These are phyloP conservation scores for Porphyridium purpureum DNA, from an alignment of 23 red algal genomes.

Conservation along the genomic window DNA sequence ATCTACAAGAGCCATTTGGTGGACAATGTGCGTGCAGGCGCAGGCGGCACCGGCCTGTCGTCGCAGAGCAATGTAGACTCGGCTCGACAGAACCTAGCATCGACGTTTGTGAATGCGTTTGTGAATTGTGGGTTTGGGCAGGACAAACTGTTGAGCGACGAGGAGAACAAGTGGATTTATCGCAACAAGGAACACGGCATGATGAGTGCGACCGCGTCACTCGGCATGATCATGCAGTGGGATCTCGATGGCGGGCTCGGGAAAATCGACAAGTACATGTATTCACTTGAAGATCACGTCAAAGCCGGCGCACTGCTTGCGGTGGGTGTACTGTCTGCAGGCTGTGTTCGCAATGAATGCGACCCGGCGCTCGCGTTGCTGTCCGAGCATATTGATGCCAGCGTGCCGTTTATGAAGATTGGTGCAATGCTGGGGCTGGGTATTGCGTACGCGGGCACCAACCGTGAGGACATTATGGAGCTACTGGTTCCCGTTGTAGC, in stretches of 20 bases:
- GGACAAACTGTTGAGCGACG: slow-evolving; percentile 79
- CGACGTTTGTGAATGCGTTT: slow-evolving; percentile 92
- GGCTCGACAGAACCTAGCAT: slow-evolving; percentile 79
- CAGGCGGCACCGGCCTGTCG: too few relatives aligned
- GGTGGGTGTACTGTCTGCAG: slow-evolving; percentile 65
- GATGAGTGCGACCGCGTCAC: slow-evolving; percentile 87
- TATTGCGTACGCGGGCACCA: slow-evolving; percentile 84
- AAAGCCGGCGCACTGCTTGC: slow-evolving; percentile 69
- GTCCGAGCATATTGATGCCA: slow-evolving; percentile 24
- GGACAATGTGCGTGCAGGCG: slow-evolving; percentile 27
- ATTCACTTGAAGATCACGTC: slow-evolving; percentile 72
- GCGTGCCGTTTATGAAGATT: slow-evolving; percentile 17
- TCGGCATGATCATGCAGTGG: slow-evolving; percentile 87
- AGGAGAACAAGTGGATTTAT: slow-evolving; percentile 75
- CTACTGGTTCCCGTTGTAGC: slow-evolving; percentile 58
- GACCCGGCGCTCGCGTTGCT: slow-evolving; percentile 84
- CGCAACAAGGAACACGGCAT: slow-evolving; percentile 91
- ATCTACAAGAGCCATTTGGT: slow-evolving; percentile 95
- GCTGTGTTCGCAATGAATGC: slow-evolving; percentile 65
- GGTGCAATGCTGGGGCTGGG: slow-evolving; percentile 80
- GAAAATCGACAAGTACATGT: slow-evolving; percentile 91
- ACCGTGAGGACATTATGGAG: slow-evolving; percentile 37
- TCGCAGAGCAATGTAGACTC: too few relatives aligned
- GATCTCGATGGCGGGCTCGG: slow-evolving; percentile 72
- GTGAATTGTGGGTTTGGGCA: slow-evolving; percentile 84